Percentiles rank a stretch among this genome's conserved stretches.
phyloP scores from a whole-genome alignment of 2,329 filamentous ascomycete species.

The Chrysoporthe austroafricana region DNA sequence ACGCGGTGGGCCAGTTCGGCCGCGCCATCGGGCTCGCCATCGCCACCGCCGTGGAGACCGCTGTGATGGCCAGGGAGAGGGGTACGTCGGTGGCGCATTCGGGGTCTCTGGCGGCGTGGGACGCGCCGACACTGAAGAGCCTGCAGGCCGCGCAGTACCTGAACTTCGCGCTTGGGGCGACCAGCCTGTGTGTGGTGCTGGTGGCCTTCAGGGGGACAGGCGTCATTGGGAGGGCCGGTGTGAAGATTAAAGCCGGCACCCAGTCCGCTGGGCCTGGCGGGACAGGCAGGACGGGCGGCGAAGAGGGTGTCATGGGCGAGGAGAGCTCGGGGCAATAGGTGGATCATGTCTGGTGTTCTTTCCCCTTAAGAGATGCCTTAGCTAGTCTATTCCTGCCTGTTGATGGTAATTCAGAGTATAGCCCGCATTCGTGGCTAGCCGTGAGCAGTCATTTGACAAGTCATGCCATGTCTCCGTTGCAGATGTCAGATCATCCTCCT shows the following conservation, averaged over 20 bases:
- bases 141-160: constrained; percentile 57
- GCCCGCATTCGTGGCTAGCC: no score
- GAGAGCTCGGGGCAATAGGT: neutral
- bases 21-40: constrained; percentile 68
- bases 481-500: no score
- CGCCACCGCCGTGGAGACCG: constrained; percentile 66
- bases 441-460: no score
- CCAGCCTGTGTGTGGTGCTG: constrained; percentile 48
- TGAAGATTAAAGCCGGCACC: neutral
- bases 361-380: no score
- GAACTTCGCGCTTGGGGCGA: constrained; percentile 52
- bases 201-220: constrained; percentile 56
- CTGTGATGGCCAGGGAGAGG: constrained; percentile 57
- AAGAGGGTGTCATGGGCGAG: constrained; percentile 8
- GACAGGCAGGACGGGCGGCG: constrained; percentile 12
- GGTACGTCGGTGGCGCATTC: constrained; percentile 48
- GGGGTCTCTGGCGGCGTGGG: constrained; percentile 48
- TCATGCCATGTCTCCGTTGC: no score
- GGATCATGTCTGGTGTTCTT: neutral
- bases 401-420: no score
- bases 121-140: constrained; percentile 51
- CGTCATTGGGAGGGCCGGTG: constrained; percentile 50
- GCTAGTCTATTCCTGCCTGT: no score
- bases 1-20: constrained; percentile 67
- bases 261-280: neutral